These are phyloP conservation scores for Rehmannia glutinosa DNA, from an alignment of 257 asterid genomes.

Conservation along the genomic window DNA sequence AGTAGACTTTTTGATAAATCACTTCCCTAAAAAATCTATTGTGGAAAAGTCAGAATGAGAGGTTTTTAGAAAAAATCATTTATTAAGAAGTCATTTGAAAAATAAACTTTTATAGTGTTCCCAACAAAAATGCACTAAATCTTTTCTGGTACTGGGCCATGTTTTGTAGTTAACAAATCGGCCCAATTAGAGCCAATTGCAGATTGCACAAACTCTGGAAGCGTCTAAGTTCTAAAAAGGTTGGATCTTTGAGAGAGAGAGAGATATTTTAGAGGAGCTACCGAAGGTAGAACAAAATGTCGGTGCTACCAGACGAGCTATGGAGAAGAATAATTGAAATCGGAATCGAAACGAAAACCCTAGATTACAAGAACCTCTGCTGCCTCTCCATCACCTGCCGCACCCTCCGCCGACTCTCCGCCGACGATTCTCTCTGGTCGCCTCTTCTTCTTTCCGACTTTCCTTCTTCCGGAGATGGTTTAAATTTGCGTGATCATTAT, in stretches of 20 bases:
- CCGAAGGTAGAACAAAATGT: conserved; percentile 22
- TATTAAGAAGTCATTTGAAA: too few species aligned
- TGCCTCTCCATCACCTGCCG: conserved; percentile 61
- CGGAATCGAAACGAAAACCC: conserved; percentile 39
- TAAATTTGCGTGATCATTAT: not conserved
- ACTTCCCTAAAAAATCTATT: too few species aligned
- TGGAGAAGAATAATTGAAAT: conserved; percentile 68
- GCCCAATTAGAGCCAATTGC: too few species aligned
- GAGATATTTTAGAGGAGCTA: not conserved
- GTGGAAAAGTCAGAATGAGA: too few species aligned
- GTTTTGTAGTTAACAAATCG: too few species aligned
- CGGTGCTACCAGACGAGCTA: conserved; percentile 71
- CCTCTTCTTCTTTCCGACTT: conserved; percentile 54
- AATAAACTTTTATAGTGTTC: too few species aligned
- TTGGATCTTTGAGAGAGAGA: not conserved
- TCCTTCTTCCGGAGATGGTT: conserved; percentile 20
- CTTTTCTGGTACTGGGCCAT: too few species aligned
- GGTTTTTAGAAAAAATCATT: too few species aligned
- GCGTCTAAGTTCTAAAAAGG: too few species aligned
- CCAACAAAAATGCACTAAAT: too few species aligned
- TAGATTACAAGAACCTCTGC: conserved; percentile 51
- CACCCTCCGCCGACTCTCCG: conserved; percentile 51
- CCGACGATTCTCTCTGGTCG: conserved; percentile 64
- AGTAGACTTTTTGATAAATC: too few species aligned
- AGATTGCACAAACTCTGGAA: too few species aligned